Conservation (phyloP, 2,329 filamentous ascomycete species). For the Beauveria asiatica region DNA sequence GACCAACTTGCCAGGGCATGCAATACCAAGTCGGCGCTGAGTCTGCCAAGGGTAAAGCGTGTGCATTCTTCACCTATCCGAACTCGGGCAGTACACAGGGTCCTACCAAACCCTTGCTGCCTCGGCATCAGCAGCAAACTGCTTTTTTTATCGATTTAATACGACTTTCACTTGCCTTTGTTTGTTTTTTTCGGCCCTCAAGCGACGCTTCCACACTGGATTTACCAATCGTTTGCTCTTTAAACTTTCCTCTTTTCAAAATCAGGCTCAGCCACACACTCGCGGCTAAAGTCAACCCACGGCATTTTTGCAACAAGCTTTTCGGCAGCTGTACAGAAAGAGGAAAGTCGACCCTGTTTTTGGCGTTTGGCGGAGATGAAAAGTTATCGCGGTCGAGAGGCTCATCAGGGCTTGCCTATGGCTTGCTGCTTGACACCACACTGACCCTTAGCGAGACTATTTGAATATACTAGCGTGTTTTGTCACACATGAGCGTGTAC, state of each 20-base stretch:
- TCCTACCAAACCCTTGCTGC: neutral
- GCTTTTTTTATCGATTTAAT: neutral
- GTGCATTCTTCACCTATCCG: neutral
- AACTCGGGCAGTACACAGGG: neutral
- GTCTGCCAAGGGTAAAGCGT: neutral
- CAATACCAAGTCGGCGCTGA: neutral
- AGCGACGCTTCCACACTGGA: constrained; percentile 1
- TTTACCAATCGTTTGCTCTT: neutral
- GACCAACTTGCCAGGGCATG: neutral
- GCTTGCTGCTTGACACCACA: constrained; percentile 8
- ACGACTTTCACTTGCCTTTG: neutral
- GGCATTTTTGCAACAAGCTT: neutral
- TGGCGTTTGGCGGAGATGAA: constrained; percentile 11
- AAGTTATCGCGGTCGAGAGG: constrained; percentile 11
- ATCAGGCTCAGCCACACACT: neutral
- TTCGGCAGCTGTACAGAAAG: constrained; percentile 2
- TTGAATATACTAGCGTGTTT: constrained; percentile 15
- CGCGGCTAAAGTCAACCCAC: neutral
- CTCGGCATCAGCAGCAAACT: neutral
- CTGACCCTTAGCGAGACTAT: constrained; percentile 14
- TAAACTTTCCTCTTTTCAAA: neutral
- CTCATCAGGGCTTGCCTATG: neutral
- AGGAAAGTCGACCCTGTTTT: neutral
- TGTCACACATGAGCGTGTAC: constrained; percentile 13
- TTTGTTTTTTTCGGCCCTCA: neutral